Percentiles rank a stretch among this genome's conserved stretches.
Evolutionary conservation across 495 filamentous ascomycete genomes (phyloP).

Genomic region (Lophiostoma macrostomum): DNA sequence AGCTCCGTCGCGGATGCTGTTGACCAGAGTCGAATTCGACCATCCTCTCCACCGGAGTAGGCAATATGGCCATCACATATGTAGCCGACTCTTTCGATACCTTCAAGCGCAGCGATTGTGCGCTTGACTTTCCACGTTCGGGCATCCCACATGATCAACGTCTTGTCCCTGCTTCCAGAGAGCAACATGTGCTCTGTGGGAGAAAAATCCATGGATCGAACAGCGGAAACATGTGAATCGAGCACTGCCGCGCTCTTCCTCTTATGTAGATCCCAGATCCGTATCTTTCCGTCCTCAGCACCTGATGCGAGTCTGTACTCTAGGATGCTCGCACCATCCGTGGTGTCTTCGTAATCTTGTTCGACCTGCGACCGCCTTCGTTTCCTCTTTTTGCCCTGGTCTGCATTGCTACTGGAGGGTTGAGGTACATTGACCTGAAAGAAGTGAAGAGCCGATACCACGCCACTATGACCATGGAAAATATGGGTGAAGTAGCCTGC

Average conservation of each 20-base stretch:
- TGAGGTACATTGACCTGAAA: slow-evolving; percentile 64
- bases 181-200: slow-evolving; percentile 68
- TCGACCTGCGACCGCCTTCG: slow-evolving; percentile 46
- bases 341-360: slow-evolving; percentile 44
- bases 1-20: slow-evolving; percentile 72
- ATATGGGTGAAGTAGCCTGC: slow-evolving; percentile 93
- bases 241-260: slow-evolving; percentile 72
- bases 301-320: slow-evolving; percentile 85
- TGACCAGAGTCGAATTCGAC: slow-evolving; percentile 77
- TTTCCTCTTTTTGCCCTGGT: slow-evolving; percentile 46
- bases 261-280: slow-evolving; percentile 88
- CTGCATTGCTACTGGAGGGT: slow-evolving; percentile 39
- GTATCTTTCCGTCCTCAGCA: slow-evolving; percentile 84
- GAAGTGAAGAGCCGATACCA: slow-evolving; percentile 87
- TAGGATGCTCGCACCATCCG: slow-evolving; percentile 41
- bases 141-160: slow-evolving; percentile 85
- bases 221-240: slow-evolving; percentile 89
- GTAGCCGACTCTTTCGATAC: slow-evolving; percentile 80
- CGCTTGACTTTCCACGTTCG: slow-evolving; percentile 77
- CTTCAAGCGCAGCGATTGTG: slow-evolving; percentile 80
- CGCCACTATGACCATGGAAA: slow-evolving; percentile 84
- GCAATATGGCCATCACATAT: slow-evolving; percentile 63
- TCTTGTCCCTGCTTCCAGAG: slow-evolving; percentile 92
- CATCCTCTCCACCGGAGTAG: slow-evolving; percentile 84
- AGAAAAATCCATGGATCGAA: slow-evolving; percentile 80